Evolutionary conservation across 2,329 filamentous ascomycete species (phyloP).

Genomic region (Diaporthe vexans): DNA sequence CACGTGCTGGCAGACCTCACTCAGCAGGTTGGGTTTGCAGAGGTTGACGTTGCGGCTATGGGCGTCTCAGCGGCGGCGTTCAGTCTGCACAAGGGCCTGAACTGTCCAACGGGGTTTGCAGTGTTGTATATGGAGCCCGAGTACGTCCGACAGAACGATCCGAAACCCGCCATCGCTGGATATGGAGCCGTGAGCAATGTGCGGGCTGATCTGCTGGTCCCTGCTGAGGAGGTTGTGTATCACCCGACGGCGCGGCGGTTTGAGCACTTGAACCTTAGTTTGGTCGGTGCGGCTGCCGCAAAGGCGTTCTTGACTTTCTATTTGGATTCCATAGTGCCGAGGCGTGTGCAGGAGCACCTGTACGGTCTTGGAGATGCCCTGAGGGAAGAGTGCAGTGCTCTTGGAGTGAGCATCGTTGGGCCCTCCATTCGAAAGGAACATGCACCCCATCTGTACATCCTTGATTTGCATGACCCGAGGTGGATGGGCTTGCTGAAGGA

Average conservation of each 20-base stretch:
- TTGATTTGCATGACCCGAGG: conserved; percentile 44
- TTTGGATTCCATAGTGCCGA: conserved; percentile 45
- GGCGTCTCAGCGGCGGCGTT: conserved; percentile 51
- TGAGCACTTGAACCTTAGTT: conserved; percentile 50
- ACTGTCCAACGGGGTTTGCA: conserved; percentile 50
- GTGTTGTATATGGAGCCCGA: conserved; percentile 49
- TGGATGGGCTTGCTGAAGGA: conserved; percentile 46
- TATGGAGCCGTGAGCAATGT: conserved; percentile 45
- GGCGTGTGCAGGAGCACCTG: conserved; percentile 47
- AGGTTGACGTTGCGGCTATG: conserved; percentile 46
- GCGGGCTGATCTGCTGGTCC: conserved; percentile 44
- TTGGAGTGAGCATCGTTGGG: conserved; percentile 46
- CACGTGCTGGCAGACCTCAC: conserved; percentile 51
- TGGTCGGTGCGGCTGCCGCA: conserved; percentile 46
- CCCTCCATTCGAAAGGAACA: conserved; percentile 43
- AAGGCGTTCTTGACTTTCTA: conserved; percentile 44
- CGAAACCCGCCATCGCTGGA: conserved; percentile 48
- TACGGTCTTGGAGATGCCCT: conserved; percentile 44
- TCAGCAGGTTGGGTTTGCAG: conserved; percentile 52
- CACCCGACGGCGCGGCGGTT: conserved; percentile 48
- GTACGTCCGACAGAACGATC: conserved; percentile 42
- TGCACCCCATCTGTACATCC: conserved; percentile 50
- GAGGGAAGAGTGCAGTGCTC: conserved; percentile 39
- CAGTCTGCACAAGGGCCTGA: conserved; percentile 52
- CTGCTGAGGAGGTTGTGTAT: conserved; percentile 42